Base-by-base conservation (phyloP, 164 flowering plant genomes). In the Magnolia officinalis region DNA sequence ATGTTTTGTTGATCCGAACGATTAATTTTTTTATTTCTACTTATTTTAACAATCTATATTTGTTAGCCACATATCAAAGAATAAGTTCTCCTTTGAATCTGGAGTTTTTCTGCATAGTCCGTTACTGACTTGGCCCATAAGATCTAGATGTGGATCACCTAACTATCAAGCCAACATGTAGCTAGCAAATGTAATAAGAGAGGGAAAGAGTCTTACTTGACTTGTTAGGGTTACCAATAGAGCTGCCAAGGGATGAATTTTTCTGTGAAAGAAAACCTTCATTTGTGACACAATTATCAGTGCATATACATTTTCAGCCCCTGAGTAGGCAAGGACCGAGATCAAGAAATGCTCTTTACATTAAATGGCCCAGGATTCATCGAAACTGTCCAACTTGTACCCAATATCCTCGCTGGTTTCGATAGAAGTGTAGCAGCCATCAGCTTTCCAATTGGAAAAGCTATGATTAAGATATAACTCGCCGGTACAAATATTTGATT, bases 281-380 rank as follows among this genome's bases (percentile, higher is more conserved):
- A 23, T 26, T 20, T 67, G 29, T 1, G 16, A 21, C 45, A 67
- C 31, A 2, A 67, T 18, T 3, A 6, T 4, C 45, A 78, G 19
- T 3, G 73, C 52, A 31, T n/a, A 21, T 4, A 64, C 64, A 31
- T 21, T 4, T 18, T 23, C 31, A 6, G 24, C 1, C 4, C 82
- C 79, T 0, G 73, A 21, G 14, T 7, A 13, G 8, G 70, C 70
- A 50, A 74, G 37, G 6, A 21, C n/a, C 2, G 37, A 63, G 31
- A 64, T 74, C 26, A 74, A 63, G 8, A 20, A 67, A 65, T 74
- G 70, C 55, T 64, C 70, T 63, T 74, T 74, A 64, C 23, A 23
- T 64, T 74, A n/a, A 74, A 74, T 2, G 69, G 37, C 16, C 76
- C 76, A 18, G 76, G 76, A 63, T 74, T 74, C 59, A 74, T 8